Conservation (phyloP, 2,329 filamentous ascomycete species). For the Chaetomium sp. region DNA sequence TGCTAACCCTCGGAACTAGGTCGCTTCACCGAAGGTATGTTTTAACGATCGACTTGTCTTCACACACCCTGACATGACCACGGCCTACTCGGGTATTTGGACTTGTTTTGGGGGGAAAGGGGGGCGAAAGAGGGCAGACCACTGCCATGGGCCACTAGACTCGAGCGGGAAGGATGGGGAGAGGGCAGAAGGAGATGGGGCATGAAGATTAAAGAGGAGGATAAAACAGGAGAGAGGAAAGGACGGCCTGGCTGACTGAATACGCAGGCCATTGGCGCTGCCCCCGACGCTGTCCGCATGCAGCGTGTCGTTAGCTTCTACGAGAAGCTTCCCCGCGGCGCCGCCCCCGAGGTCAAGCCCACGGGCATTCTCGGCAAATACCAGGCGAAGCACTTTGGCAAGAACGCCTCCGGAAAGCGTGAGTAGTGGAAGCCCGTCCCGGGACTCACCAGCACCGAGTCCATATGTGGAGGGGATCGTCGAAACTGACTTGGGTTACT, state of each 20-base stretch:
- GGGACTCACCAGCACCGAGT: not conserved
- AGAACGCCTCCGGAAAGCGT: conserved; percentile 86
- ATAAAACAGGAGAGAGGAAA: not conserved
- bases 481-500: conserved; percentile 24
- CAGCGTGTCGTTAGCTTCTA: conserved; percentile 98
- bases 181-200: not conserved
- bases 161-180: not conserved
- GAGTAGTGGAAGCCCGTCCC: conserved; percentile 38
- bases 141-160: not conserved
- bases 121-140: not conserved
- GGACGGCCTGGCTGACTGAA: conserved; percentile 5
- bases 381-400: conserved; percentile 88
- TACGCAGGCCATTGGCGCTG: conserved; percentile 79
- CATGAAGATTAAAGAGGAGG: not conserved
- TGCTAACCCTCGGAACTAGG: conserved; percentile 38
- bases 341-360: conserved; percentile 75
- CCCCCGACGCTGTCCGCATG: conserved; percentile 95
- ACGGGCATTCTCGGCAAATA: conserved; percentile 83
- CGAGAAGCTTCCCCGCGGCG: conserved; percentile 91
- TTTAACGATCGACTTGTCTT: conserved; percentile 7
- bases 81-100: conserved; percentile 2
- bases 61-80: not conserved
- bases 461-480: not conserved
- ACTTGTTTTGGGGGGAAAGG: no score
- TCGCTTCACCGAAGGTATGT: conserved; percentile 80